Evolutionary conservation across 495 filamentous ascomycete genomes (phyloP), one percentile per base, ranked within the genome.

Genomic region (Durotheca rogersii): DNA sequence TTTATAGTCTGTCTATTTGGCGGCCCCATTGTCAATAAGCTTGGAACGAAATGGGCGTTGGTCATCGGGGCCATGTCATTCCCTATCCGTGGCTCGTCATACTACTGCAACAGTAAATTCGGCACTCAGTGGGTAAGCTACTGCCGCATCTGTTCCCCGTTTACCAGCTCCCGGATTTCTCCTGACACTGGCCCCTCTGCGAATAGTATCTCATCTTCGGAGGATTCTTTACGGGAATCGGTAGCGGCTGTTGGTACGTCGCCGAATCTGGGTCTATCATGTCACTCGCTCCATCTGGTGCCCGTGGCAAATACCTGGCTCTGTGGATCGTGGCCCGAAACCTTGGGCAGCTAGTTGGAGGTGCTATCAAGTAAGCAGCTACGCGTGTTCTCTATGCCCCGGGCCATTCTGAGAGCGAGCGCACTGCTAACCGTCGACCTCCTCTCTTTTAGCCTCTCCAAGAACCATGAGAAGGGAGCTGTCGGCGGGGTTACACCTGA

Each of bases 71-170:
- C 75, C 7, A 64, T 74, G 12, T 72, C 72, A 12, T 78, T 75
- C 36, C 71, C 73, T 1, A 73, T 73, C 0, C 76, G 73, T 53
- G 71, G 68, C 1, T 74, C 75, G 14, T 67, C 70, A 5, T 56
- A 77, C 14, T 78, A 77, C 49, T 72, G 71, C 54, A 77, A 77
- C 32, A 78, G 72, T 44, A 68, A 69, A 5, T 76, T 72, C 51
- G 73, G 72, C 0, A 72, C 62, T 7, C 64, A 76, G 36, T 78
- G 75, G 74, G 75, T 76, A 36, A 27, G 53, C 12, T 12, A 27
- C 25, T 7, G 3, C 12, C 5, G 5, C 7, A 23, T 4, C 3
- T 17, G 11, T 10, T 20, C 6, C 32, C 7, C 3, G 16, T 5
- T 34, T 16, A 17, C 7, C 30, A 11, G 9, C 17, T 27, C 11